phyloP scores from a whole-genome alignment of 2,329 filamentous ascomycete genomes.

The Phoma sp. region DNA sequence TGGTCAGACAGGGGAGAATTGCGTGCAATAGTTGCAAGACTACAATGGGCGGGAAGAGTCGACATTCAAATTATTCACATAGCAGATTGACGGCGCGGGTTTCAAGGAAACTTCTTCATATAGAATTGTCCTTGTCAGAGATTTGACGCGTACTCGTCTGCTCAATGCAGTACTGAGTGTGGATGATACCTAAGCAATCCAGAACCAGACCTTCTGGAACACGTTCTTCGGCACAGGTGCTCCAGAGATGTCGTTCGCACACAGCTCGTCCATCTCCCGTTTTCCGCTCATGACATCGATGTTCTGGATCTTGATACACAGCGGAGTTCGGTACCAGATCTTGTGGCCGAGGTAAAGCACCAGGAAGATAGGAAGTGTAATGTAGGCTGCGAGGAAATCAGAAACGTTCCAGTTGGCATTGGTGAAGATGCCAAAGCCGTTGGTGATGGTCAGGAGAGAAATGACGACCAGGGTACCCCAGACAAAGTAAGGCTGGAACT shows the following conservation, averaged over 20 bases:
- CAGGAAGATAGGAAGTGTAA: constrained; percentile 51
- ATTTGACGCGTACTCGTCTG: neutral
- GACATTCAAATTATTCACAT: neutral
- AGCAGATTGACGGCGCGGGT: neutral
- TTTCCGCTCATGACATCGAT: constrained; percentile 47
- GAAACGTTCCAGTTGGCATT: constrained; percentile 51
- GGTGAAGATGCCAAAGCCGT: constrained; percentile 63
- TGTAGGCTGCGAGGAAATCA: constrained; percentile 62
- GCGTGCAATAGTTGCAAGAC: neutral
- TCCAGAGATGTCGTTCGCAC: constrained; percentile 37
- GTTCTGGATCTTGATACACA: constrained; percentile 35
- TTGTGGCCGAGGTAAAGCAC: constrained; percentile 47
- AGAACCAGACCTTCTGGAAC: constrained; percentile 45
- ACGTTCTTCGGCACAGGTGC: constrained; percentile 46
- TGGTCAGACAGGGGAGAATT: neutral
- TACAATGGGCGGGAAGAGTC: neutral
- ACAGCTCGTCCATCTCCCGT: constrained; percentile 48
- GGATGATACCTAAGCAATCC: constrained; percentile 40
- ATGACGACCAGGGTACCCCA: constrained; percentile 64
- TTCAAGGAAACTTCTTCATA: neutral
- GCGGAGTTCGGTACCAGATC: constrained; percentile 37
- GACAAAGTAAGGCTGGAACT: constrained; percentile 62
- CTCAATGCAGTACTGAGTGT: neutral
- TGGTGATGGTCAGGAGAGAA: constrained; percentile 42
- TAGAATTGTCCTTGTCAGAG: neutral